Evolutionary conservation across 2,329 filamentous ascomycete species (phyloP).

Genomic region (Ampelomyces quisqualis): DNA sequence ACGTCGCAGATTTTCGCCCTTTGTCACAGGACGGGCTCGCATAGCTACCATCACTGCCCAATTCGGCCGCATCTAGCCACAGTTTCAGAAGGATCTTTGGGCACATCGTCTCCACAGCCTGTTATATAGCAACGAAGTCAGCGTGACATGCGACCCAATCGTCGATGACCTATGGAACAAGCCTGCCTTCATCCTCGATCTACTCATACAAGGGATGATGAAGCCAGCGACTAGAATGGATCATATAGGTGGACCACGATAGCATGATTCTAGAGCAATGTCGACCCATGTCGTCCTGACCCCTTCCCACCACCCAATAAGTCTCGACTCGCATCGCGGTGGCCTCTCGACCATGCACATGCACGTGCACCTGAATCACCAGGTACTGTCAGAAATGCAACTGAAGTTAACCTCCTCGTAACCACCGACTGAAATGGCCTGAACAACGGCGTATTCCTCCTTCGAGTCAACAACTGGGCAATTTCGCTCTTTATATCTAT

Average conservation of each 20-base stretch:
- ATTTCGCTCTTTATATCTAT: constrained; percentile 45
- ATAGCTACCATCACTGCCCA: constrained; percentile 46
- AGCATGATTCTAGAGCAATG: constrained; percentile 49
- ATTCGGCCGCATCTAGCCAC: constrained; percentile 39
- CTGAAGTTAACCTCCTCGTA: constrained; percentile 39
- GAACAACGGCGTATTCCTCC: constrained; percentile 48
- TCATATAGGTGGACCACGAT: constrained; percentile 50
- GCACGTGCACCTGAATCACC: background rate
- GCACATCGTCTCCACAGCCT: constrained; percentile 46
- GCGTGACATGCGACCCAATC: constrained; percentile 46
- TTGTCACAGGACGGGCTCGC: constrained; percentile 11
- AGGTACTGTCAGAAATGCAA: background rate
- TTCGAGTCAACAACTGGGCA: constrained; percentile 45
- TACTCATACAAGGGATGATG: constrained; percentile 39
- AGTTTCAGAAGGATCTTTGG: constrained; percentile 46
- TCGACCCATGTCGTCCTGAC: constrained; percentile 44
- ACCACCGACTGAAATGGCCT: constrained; percentile 46
- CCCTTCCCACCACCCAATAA: constrained; percentile 42
- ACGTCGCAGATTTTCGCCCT: constrained; percentile 20
- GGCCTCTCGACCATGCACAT: constrained; percentile 5
- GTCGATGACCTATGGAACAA: constrained; percentile 51
- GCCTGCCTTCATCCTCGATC: constrained; percentile 46
- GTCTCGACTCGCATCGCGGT: constrained; percentile 14
- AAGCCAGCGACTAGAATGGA: constrained; percentile 47
- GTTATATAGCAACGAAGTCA: constrained; percentile 47